These are phyloP conservation scores for Paxillus rubicundulus DNA, from an alignment of 768 basidiomycete genomes.

Conservation along the genomic window DNA sequence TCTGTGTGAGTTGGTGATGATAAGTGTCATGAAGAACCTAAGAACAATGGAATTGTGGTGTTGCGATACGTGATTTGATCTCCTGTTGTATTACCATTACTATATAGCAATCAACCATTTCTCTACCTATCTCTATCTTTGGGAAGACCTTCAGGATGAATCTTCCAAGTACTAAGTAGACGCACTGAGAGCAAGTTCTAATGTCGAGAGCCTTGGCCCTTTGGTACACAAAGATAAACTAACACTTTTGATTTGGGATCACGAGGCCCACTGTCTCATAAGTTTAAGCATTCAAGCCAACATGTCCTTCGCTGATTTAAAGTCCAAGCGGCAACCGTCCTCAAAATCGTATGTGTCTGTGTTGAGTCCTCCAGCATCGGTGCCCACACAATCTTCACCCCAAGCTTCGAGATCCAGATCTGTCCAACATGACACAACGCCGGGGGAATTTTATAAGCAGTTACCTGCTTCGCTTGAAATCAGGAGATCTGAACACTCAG, in stretches of 20 bases:
- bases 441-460: constrained; percentile 17
- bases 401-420: constrained; percentile 13
- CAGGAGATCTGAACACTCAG: constrained; percentile 33
- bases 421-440: neutral
- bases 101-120: neutral
- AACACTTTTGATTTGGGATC: neutral
- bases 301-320: constrained; percentile 39
- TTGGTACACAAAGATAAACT: neutral
- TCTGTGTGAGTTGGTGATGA: no score
- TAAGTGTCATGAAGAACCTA: neutral
- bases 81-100: neutral
- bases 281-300: neutral
- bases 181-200: no score
- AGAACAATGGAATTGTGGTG: neutral
- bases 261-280: neutral
- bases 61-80: neutral
- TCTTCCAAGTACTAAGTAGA: no score
- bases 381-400: constrained; percentile 22
- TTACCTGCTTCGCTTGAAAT: constrained; percentile 45
- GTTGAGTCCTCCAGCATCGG: constrained; percentile 21
- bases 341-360: constrained; percentile 37
- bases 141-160: neutral
- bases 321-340: constrained; percentile 24
- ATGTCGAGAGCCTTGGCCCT: no score
- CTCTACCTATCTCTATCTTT: neutral